These are phyloP conservation scores for Astrocystis sublimbata DNA, from an alignment of 495 filamentous ascomycete species.

Conservation along the genomic window DNA sequence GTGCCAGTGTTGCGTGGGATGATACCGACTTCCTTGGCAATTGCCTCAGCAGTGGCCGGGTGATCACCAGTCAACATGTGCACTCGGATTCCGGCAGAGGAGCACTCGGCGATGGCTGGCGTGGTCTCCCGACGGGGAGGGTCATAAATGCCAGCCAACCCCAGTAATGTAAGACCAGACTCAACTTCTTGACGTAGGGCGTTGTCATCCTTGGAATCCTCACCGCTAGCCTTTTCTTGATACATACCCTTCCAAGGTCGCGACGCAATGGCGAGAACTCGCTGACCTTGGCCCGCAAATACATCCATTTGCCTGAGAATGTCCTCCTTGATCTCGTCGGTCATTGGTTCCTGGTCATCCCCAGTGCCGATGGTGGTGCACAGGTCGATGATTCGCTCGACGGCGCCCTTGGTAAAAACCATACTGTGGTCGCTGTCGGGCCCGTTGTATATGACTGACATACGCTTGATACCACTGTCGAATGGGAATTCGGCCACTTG, in stretches of 20 bases:
- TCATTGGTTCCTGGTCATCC: constrained; percentile 52
- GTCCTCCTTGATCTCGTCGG: constrained; percentile 58
- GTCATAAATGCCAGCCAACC: constrained; percentile 75
- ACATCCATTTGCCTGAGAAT: constrained; percentile 64
- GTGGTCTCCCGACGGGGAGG: constrained; percentile 70
- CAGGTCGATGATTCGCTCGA: constrained; percentile 73
- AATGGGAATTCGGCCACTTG: constrained; percentile 78
- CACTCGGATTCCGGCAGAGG: constrained; percentile 70
- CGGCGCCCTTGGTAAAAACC: constrained; percentile 79
- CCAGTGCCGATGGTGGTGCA: constrained; percentile 62
- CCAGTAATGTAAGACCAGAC: constrained; percentile 59
- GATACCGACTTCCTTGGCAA: constrained; percentile 76
- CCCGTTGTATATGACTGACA: constrained; percentile 71
- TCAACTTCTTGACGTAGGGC: constrained; percentile 53
- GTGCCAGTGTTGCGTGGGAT: constrained; percentile 59
- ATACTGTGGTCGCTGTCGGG: constrained; percentile 41
- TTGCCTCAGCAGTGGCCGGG: constrained; percentile 70
- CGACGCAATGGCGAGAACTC: constrained; percentile 75
- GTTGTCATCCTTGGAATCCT: constrained; percentile 28
- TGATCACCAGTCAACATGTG: constrained; percentile 85
- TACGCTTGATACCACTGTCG: constrained; percentile 78
- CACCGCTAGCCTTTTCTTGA: constrained; percentile 18
- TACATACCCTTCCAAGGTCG: constrained; percentile 45
- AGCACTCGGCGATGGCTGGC: constrained; percentile 63
- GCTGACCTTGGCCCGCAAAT: constrained; percentile 75